Conservation (phyloP, 306 rosid species). For the Quercus dentata region DNA sequence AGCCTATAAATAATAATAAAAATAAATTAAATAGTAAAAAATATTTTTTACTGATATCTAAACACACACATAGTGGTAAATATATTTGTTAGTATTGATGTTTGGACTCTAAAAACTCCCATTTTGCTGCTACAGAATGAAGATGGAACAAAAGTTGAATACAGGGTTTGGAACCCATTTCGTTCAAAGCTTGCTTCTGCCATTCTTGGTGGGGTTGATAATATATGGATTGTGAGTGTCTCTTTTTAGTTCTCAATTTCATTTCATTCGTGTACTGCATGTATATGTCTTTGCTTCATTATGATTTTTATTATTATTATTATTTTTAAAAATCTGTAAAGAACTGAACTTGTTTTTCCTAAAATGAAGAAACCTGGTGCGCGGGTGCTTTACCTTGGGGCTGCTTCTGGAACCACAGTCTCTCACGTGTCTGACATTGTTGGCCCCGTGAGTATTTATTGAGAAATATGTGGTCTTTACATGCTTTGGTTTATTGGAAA, state of each 20-base stretch:
- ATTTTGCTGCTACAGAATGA: conserved; percentile 48
- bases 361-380: too few relatives aligned
- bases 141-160: conserved; percentile 74
- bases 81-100: not conserved
- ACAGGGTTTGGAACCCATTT: conserved; percentile 91
- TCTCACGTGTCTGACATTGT: conserved; percentile 93
- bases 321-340: not conserved
- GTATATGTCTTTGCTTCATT: not conserved
- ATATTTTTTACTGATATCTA: too few relatives aligned
- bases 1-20: too few relatives aligned
- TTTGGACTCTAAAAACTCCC: not conserved
- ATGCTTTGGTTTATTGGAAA: too few relatives aligned
- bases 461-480: too few relatives aligned
- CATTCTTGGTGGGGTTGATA: conserved; percentile 87
- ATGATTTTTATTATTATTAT: not conserved
- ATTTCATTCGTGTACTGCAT: too few relatives aligned
- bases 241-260: not conserved
- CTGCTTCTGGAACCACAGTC: conserved; percentile 90
- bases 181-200: conserved; percentile 94
- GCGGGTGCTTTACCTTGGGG: not conserved
- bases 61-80: not conserved
- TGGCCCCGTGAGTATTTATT: conserved; percentile 62
- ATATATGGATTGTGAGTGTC: conserved; percentile 64
- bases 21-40: too few relatives aligned
- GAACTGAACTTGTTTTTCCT: not conserved